phyloP scores from a whole-genome alignment of 192 early-diverging fungal species.

The Rhizoclosmatium sp. region DNA sequence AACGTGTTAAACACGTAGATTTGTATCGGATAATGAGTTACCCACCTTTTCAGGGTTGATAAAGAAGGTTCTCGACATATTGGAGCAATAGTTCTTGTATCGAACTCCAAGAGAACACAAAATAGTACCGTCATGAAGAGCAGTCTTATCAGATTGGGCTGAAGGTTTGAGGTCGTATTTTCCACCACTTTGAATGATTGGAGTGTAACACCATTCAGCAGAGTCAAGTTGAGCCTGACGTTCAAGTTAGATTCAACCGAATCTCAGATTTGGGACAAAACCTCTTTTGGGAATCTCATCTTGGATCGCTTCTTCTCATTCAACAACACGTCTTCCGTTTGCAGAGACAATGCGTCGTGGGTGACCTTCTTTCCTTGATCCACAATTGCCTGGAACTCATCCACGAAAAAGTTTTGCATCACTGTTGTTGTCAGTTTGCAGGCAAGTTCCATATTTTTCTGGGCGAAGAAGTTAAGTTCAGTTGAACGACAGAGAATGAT shows the following conservation, averaged over 20 bases:
- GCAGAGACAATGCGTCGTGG: conserved; percentile 81
- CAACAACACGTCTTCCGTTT: conserved; percentile 72
- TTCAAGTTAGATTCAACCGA: not conserved
- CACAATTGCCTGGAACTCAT: conserved; percentile 84
- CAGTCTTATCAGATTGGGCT: conserved; percentile 75
- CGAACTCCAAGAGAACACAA: conserved; percentile 93
- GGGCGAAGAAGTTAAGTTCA: not conserved
- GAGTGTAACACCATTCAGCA: conserved; percentile 90
- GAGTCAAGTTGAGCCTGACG: conserved; percentile 54
- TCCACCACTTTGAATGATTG: conserved; percentile 97
- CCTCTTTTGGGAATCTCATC: conserved; percentile 73
- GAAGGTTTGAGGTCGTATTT: conserved; percentile 85
- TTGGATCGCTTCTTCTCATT: conserved; percentile 74
- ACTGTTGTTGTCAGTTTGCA: conserved; percentile 73
- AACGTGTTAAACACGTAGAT: not conserved
- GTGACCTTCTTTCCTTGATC: conserved; percentile 88
- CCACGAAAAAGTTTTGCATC: conserved; percentile 88
- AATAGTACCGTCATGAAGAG: conserved; percentile 87
- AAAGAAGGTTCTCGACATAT: conserved; percentile 91
- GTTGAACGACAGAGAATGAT: not conserved
- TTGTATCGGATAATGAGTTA: conserved; percentile 5
- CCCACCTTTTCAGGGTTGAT: conserved; percentile 85
- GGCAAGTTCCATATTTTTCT: conserved; percentile 78
- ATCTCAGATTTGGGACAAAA: conserved; percentile 37
- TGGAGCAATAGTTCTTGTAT: conserved; percentile 95